Evolutionary conservation across 768 basidiomycete species (phyloP).

Genomic region (Russula griseocarnosa): DNA sequence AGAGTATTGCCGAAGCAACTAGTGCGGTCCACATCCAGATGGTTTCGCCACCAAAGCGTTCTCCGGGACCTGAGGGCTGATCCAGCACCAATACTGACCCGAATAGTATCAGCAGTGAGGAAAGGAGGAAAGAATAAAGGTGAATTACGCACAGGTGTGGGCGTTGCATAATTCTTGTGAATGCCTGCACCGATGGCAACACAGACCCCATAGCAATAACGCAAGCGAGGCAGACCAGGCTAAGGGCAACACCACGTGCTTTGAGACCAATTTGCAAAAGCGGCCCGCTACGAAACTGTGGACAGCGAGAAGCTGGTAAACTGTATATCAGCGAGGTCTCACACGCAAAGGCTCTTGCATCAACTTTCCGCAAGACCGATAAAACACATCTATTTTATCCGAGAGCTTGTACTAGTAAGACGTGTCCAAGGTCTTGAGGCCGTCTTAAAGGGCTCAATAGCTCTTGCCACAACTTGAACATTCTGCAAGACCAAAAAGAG

Average conservation of each 20-base stretch:
- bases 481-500: no score
- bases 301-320: slow-evolving; percentile 32
- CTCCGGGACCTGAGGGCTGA: no score
- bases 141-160: slow-evolving; percentile 35
- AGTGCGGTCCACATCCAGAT: neutral
- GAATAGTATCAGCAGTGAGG: neutral
- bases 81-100: no score
- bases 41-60: no score
- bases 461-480: no score
- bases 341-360: no score
- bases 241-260: slow-evolving; percentile 32
- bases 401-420: no score
- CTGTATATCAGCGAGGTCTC: slow-evolving; percentile 22
- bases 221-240: slow-evolving; percentile 10
- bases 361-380: no score
- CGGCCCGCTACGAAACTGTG: slow-evolving; percentile 41
- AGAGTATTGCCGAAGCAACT: no score
- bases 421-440: no score
- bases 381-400: no score
- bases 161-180: slow-evolving; percentile 32
- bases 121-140: neutral
- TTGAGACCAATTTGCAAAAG: slow-evolving; percentile 37
- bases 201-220: slow-evolving; percentile 36
- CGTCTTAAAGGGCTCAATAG: no score
- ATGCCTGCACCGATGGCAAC: slow-evolving; percentile 34